phyloP scores from a whole-genome alignment of 2,329 filamentous ascomycete genomes.

The Microcyclospora tardicrescens region DNA sequence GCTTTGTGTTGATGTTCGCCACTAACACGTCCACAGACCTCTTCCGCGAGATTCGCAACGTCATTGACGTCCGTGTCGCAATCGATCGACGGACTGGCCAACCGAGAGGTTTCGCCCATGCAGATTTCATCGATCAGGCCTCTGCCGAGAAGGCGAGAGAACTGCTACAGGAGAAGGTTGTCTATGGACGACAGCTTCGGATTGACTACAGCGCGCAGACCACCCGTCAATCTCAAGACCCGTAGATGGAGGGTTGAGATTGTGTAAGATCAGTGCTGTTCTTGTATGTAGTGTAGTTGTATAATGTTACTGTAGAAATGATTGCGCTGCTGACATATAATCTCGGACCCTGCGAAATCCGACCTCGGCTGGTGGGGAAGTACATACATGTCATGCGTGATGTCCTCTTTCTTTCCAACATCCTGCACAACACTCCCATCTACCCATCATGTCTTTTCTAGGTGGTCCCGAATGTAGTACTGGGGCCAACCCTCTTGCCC shows the following conservation, averaged over 20 bases:
- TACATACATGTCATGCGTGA: too few species aligned
- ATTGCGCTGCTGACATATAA: too few species aligned
- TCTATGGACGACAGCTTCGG: slow-evolving; percentile 54
- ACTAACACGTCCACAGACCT: slow-evolving; percentile 33
- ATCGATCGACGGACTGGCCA: slow-evolving; percentile 71
- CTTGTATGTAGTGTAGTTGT: too few species aligned
- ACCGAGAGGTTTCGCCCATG: slow-evolving; percentile 72
- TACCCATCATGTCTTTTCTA: slow-evolving; percentile 71
- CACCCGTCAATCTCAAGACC: too few species aligned
- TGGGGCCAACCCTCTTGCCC: slow-evolving; percentile 85
- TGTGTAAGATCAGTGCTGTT: too few species aligned
- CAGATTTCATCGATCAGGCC: slow-evolving; percentile 59
- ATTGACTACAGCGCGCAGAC: slow-evolving; percentile 44
- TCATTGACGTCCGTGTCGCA: slow-evolving; percentile 66
- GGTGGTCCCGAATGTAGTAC: slow-evolving; percentile 95
- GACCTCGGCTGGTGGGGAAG: too few species aligned
- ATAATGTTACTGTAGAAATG: too few species aligned
- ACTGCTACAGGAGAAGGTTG: slow-evolving; percentile 40
- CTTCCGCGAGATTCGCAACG: slow-evolving; percentile 56
- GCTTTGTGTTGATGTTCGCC: background rate
- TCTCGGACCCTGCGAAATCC: too few species aligned
- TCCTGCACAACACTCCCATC: too few species aligned
- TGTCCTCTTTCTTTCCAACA: too few species aligned
- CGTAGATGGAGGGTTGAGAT: too few species aligned
- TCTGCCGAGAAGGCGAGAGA: slow-evolving; percentile 50